Percentiles rank a stretch among this genome's conserved stretches.
These are phyloP conservation scores for Chaetomiaceae sp. DNA, from an alignment of 2,329 filamentous ascomycete species.

Conservation along the genomic window DNA sequence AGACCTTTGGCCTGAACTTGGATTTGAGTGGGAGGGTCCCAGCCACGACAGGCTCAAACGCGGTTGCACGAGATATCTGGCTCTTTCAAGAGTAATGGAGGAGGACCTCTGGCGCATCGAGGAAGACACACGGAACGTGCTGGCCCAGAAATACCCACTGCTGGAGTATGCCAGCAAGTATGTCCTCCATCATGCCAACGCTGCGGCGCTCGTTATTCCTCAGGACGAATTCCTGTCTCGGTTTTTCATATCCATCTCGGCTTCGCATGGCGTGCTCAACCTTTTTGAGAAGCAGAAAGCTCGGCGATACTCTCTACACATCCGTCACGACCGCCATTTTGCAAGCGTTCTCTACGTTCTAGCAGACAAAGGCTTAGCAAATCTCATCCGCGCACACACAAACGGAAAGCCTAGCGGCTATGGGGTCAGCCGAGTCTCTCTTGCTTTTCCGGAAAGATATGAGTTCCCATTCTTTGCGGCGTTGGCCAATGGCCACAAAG, in stretches of 20 bases:
- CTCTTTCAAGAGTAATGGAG: conserved; percentile 11
- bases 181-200: not conserved
- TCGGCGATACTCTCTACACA: conserved; percentile 3
- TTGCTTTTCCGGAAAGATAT: not conserved
- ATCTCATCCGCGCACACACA: conserved; percentile 15
- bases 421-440: not conserved
- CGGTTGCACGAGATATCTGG: conserved; percentile 11
- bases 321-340: too few relatives aligned
- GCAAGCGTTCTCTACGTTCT: conserved; percentile 10
- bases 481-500: conserved; percentile 4
- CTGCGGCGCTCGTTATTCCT: conserved; percentile 9
- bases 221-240: conserved; percentile 12
- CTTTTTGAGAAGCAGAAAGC: conserved; percentile 8
- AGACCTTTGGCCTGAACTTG: conserved; percentile 13
- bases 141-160: conserved; percentile 5
- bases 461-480: conserved; percentile 7
- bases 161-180: conserved; percentile 12
- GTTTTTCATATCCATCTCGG: conserved; percentile 13
- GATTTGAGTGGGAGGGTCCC: conserved; percentile 7
- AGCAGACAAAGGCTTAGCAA: conserved; percentile 10
- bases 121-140: conserved; percentile 3
- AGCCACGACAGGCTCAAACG: conserved; percentile 13
- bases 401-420: too few relatives aligned
- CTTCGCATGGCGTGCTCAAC: conserved; percentile 9
- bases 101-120: not conserved